Percentiles rank a stretch among this genome's conserved stretches.
phyloP scores from a whole-genome alignment of 371 early-diverging fungal species.

The Saksenaea vasiformis region DNA sequence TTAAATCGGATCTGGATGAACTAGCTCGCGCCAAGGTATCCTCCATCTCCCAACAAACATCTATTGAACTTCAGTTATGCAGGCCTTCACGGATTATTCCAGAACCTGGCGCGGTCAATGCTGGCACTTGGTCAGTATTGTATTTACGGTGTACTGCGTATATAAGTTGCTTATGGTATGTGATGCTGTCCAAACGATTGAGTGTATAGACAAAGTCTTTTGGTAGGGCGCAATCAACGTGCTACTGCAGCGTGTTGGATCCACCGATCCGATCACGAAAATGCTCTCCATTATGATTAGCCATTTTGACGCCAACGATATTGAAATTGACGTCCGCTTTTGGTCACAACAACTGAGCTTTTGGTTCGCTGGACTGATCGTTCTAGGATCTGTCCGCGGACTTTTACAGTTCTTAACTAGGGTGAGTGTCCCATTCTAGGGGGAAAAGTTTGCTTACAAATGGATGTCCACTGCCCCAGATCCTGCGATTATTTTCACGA shows the following conservation, averaged over 20 bases:
- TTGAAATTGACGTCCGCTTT: slow-evolving; percentile 73
- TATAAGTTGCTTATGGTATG: slow-evolving; percentile 81
- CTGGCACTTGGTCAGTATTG: slow-evolving; percentile 73
- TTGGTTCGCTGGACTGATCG: slow-evolving; percentile 87
- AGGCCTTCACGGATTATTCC: slow-evolving; percentile 65
- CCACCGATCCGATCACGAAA: slow-evolving; percentile 86
- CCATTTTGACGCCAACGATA: slow-evolving; percentile 41
- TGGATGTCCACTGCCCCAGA: slow-evolving; percentile 23
- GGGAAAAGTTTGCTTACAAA: neutral
- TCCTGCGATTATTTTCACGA: slow-evolving; percentile 65
- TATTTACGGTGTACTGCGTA: slow-evolving; percentile 88
- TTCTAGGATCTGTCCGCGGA: slow-evolving; percentile 84
- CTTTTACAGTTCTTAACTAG: slow-evolving; percentile 82
- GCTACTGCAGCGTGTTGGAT: slow-evolving; percentile 71
- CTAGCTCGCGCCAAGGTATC: slow-evolving; percentile 29
- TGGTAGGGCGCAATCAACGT: slow-evolving; percentile 76
- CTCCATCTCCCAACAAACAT: neutral
- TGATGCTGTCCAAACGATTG: neutral
- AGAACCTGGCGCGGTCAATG: slow-evolving; percentile 79
- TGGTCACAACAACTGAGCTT: slow-evolving; percentile 95
- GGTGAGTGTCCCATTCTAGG: slow-evolving; percentile 31
- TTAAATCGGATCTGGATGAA: slow-evolving; percentile 44
- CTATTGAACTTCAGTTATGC: slow-evolving; percentile 50
- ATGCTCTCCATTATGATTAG: slow-evolving; percentile 71
- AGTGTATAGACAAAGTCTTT: neutral